These are phyloP conservation scores for Pichia phayaonensis DNA, from an alignment of 805 yeast species.

Conservation along the genomic window DNA sequence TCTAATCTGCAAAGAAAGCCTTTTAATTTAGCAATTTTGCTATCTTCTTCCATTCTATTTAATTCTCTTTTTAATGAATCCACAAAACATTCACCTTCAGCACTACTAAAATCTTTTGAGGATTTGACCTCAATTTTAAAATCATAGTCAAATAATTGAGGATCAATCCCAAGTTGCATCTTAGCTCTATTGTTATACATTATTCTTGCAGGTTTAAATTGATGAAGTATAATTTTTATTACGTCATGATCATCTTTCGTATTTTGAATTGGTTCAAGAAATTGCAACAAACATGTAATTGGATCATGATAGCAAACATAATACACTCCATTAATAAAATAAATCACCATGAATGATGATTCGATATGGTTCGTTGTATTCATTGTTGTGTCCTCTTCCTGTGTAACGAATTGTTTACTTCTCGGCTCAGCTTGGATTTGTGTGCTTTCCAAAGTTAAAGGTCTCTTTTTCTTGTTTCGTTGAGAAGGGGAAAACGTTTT, in stretches of 20 bases:
- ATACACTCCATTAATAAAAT: neutral
- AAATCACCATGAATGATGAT: neutral
- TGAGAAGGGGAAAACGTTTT: too few species aligned
- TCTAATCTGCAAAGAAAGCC: slow-evolving; percentile 3
- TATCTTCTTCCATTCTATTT: neutral
- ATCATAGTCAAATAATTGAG: neutral
- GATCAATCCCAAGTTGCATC: neutral
- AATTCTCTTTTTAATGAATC: slow-evolving; percentile 4
- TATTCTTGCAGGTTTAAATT: slow-evolving; percentile 6
- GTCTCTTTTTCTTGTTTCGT: neutral
- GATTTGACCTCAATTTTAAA: slow-evolving; percentile 10
- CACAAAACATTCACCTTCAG: slow-evolving; percentile 10
- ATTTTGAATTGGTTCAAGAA: slow-evolving; percentile 7
- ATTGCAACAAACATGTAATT: neutral
- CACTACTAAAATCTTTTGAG: slow-evolving; percentile 9
- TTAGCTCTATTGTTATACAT: slow-evolving; percentile 9
- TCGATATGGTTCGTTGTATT: neutral
- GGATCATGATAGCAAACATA: slow-evolving; percentile 2
- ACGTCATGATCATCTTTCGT: neutral
- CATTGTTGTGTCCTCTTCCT: neutral
- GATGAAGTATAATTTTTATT: neutral
- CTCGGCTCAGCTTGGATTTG: neutral
- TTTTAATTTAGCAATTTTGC: neutral
- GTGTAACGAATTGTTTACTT: neutral
- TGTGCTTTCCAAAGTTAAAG: neutral